phyloP scores from a whole-genome alignment of 2,329 filamentous ascomycete species.

The Ascochyta viciae-villosae region DNA sequence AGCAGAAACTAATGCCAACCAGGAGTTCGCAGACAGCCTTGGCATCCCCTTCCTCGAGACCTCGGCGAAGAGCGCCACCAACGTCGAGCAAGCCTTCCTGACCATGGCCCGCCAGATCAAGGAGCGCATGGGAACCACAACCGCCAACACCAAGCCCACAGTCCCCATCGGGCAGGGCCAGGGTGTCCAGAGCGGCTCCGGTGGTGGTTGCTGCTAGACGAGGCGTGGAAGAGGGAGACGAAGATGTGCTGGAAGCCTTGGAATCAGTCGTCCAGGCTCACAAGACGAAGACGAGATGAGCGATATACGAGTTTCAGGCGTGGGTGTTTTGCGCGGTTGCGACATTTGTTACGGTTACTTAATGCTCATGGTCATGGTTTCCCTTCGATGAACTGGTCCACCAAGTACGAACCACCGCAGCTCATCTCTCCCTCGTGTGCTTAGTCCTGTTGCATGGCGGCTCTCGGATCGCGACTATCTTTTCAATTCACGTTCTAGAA shows the following conservation, averaged over 20 bases:
- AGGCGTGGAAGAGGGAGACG: constrained; percentile 1
- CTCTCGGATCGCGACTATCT: constrained; percentile 3
- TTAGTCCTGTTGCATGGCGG: not conserved
- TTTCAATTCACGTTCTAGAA: constrained; percentile 11
- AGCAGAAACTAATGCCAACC: constrained; percentile 26
- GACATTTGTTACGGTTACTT: constrained; percentile 20
- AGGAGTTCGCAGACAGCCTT: constrained; percentile 99
- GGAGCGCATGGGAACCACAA: constrained; percentile 97
- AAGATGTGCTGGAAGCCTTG: constrained; percentile 8
- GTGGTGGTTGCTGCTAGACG: constrained; percentile 87
- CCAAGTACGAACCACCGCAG: not conserved
- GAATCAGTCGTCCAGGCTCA: constrained; percentile 5
- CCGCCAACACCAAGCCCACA: constrained; percentile 97
- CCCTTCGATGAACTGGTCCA: constrained; percentile 7
- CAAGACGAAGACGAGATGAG: constrained; percentile 12
- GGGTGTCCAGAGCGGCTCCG: constrained; percentile 86
- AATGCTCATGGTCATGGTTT: constrained; percentile 21
- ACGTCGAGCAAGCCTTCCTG: constrained; percentile 99
- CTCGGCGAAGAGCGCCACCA: constrained; percentile 98
- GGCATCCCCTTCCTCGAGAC: constrained; percentile 99
- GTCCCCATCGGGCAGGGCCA: constrained; percentile 95
- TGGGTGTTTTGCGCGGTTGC: constrained; percentile 19
- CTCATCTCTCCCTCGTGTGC: constrained; percentile 3
- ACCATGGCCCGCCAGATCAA: constrained; percentile 99
- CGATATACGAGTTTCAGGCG: constrained; percentile 18